Conservation (phyloP, 176 grass and related monocot species). For the maize (Zea mays) region Zm-B73-REFERENCE-NAM-5.0 NC_050097.1:186508001-186508500, state of each 20-base stretch:
- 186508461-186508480: too few relatives aligned
- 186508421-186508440: too few relatives aligned
- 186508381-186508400: constrained; percentile 16
- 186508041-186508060: background rate
- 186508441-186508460: too few relatives aligned
- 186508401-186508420: background rate
- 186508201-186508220: constrained; percentile 3
- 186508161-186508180: constrained; percentile 19
- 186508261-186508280: background rate
- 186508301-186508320: background rate
- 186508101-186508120: background rate
- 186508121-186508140: background rate
- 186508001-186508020: background rate
- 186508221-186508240: constrained; percentile 9
- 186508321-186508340: constrained; percentile 1
- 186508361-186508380: constrained; percentile 11
- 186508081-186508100: background rate
- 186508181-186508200: background rate
- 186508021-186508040: background rate
- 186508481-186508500: too few relatives aligned
- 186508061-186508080: background rate
- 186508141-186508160: background rate
- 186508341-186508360: background rate
- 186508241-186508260: constrained; percentile 4
- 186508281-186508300: constrained; percentile 23